Percentiles rank a stretch among this genome's conserved stretches.
phyloP scores from a whole-genome alignment of 805 yeast species.

The Candida nonsorbophila region DNA sequence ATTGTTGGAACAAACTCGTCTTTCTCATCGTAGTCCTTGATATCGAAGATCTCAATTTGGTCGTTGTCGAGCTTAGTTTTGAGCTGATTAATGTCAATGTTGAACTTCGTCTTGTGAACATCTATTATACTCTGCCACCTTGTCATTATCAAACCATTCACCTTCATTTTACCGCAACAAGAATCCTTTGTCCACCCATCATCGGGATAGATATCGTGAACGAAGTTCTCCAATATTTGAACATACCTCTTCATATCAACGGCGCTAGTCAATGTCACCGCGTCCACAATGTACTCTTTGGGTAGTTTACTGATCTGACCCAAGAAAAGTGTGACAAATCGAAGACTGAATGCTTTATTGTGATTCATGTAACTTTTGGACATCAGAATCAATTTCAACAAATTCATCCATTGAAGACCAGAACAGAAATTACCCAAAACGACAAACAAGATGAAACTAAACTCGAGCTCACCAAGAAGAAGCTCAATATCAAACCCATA shows the following conservation, averaged over 20 bases:
- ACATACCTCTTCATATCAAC: constrained; percentile 14
- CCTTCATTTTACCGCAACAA: constrained; percentile 16
- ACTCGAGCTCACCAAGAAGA: constrained; percentile 50
- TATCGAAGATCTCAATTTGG: constrained; percentile 19
- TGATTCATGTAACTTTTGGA: constrained; percentile 13
- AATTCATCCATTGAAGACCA: constrained; percentile 57
- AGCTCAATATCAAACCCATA: constrained; percentile 21
- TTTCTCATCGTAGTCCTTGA: constrained; percentile 14
- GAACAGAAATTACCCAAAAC: constrained; percentile 61
- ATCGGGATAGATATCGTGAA: constrained; percentile 8
- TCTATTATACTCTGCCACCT: constrained; percentile 13
- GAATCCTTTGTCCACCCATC: constrained; percentile 5
- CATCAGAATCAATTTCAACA: constrained; percentile 40
- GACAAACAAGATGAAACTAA: constrained; percentile 44
- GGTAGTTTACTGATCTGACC: constrained; percentile 39
- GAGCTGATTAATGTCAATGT: constrained; percentile 8
- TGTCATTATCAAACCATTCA: constrained; percentile 10
- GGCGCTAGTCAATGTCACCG: constrained; percentile 10
- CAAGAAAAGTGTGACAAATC: constrained; percentile 24
- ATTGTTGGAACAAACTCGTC: constrained; percentile 26
- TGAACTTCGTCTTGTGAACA: constrained; percentile 6
- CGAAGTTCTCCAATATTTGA: constrained; percentile 15
- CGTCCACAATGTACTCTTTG: constrained; percentile 29
- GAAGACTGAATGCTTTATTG: constrained; percentile 17
- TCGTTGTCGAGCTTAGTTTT: constrained; percentile 11